Evolutionary conservation across 257 asterid species (phyloP).

Genomic region (Euphrasia confusa): DNA sequence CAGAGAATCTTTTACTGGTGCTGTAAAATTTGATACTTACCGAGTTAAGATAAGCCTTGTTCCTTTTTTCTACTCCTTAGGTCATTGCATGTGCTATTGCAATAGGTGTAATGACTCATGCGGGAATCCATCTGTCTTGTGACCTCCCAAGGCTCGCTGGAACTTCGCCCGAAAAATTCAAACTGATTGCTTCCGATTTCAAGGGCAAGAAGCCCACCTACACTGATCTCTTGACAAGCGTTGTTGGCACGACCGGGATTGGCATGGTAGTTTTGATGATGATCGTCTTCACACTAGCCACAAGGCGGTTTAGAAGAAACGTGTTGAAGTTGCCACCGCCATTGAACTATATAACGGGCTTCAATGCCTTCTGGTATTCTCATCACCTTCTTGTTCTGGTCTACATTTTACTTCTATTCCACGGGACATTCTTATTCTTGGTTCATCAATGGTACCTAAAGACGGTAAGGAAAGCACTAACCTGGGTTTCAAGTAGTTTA

Average conservation of each 20-base stretch:
- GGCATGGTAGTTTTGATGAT: slow-evolving; percentile 61
- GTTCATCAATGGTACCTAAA: slow-evolving; percentile 74
- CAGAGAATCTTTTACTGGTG: background rate
- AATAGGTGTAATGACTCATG: slow-evolving; percentile 54
- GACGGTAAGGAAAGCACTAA: slow-evolving; percentile 45
- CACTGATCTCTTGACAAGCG: slow-evolving; percentile 37
- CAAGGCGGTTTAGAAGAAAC: slow-evolving; percentile 58
- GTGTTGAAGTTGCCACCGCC: slow-evolving; percentile 66
- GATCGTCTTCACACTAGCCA: slow-evolving; percentile 67
- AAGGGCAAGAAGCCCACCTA: slow-evolving; percentile 52
- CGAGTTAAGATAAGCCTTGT: background rate
- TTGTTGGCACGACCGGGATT: slow-evolving; percentile 60
- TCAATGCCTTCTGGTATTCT: slow-evolving; percentile 94
- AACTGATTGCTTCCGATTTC: slow-evolving; percentile 60
- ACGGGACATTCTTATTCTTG: slow-evolving; percentile 64
- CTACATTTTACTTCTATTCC: slow-evolving; percentile 60
- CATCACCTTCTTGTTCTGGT: slow-evolving; percentile 87
- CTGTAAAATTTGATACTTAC: background rate
- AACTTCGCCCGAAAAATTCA: slow-evolving; percentile 59
- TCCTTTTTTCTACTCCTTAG: slow-evolving; percentile 9
- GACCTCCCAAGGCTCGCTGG: slow-evolving; percentile 65
- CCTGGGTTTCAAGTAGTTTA: background rate
- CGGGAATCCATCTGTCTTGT: slow-evolving; percentile 63
- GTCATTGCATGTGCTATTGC: slow-evolving; percentile 66
- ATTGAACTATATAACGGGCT: slow-evolving; percentile 66